These are phyloP conservation scores for Macrolepiota albuminosa DNA, from an alignment of 768 basidiomycete species.

Conservation along the genomic window DNA sequence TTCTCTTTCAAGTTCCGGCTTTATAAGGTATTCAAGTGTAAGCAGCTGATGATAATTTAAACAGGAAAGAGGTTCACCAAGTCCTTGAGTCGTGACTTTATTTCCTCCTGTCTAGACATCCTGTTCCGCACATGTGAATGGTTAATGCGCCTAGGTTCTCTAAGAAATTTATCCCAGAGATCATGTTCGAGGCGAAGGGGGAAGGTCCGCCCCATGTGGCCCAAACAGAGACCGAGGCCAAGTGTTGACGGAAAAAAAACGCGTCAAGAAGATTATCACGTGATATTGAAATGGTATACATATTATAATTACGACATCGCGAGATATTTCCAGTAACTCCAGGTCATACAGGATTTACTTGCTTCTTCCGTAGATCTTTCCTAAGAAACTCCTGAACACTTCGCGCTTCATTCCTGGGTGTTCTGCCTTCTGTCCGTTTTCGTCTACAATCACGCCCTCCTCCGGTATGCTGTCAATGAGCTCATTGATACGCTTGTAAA, in stretches of 20 bases:
- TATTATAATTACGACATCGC: too few relatives aligned
- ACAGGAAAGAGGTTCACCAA: background rate
- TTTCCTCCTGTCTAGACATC: too few relatives aligned
- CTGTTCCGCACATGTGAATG: too few relatives aligned
- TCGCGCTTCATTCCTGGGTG: slow-evolving; percentile 44
- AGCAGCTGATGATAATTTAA: too few relatives aligned
- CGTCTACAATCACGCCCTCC: slow-evolving; percentile 24
- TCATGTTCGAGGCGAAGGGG: background rate
- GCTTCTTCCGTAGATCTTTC: slow-evolving; percentile 74
- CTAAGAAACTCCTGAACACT: slow-evolving; percentile 82
- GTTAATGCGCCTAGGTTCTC: background rate
- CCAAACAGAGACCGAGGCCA: background rate
- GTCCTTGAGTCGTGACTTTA: background rate
- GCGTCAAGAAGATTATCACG: background rate
- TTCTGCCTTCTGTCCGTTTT: slow-evolving; percentile 21
- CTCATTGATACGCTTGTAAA: slow-evolving; percentile 58
- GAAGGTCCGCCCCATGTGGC: background rate
- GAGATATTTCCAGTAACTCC: background rate
- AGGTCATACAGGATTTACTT: slow-evolving; percentile 31
- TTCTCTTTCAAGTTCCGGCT: background rate
- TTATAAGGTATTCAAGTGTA: background rate
- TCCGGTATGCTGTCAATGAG: slow-evolving; percentile 77
- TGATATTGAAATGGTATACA: background rate
- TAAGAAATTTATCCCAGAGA: background rate
- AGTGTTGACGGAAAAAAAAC: background rate